Percentiles rank a stretch among this genome's conserved stretches.
Evolutionary conservation across 75 land plant species (phyloP).

Genomic region (Picea sitchensis): DNA sequence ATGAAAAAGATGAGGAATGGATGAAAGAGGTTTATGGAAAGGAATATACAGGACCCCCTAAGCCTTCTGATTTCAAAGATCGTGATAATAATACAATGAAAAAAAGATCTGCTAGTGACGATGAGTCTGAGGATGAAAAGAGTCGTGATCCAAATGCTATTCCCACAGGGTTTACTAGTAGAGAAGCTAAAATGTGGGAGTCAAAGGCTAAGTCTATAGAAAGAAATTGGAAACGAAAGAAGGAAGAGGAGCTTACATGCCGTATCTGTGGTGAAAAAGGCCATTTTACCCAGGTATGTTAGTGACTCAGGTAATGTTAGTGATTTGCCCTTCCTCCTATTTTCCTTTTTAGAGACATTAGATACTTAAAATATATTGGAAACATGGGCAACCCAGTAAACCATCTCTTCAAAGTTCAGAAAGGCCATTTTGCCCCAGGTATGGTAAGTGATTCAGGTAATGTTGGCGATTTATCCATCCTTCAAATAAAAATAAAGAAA

Average conservation of each 20-base stretch:
- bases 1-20: slow-evolving; percentile 67
- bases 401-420: not conserved
- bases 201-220: slow-evolving; percentile 56
- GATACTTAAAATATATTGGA: not conserved
- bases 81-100: slow-evolving; percentile 21
- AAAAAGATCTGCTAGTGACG: slow-evolving; percentile 26
- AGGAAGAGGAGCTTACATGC: slow-evolving; percentile 57
- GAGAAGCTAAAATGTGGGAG: slow-evolving; percentile 62
- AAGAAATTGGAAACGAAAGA: slow-evolving; percentile 58
- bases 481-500: not conserved
- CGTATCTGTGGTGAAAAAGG: slow-evolving; percentile 56
- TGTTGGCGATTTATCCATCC: not conserved
- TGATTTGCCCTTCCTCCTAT: slow-evolving; percentile 8
- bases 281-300: slow-evolving; percentile 57
- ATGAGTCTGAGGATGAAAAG: slow-evolving; percentile 44
- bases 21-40: slow-evolving; percentile 57
- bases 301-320: slow-evolving; percentile 8
- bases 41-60: slow-evolving; percentile 49
- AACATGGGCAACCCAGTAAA: not conserved
- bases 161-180: slow-evolving; percentile 53
- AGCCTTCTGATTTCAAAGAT: slow-evolving; percentile 11
- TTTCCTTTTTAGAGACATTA: slow-evolving; percentile 11
- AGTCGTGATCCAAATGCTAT: slow-evolving; percentile 51
- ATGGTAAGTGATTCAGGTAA: not conserved
- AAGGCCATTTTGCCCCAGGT: not conserved